Conservation (phyloP, 805 yeast genomes). For the Yarrowia bubula region DNA sequence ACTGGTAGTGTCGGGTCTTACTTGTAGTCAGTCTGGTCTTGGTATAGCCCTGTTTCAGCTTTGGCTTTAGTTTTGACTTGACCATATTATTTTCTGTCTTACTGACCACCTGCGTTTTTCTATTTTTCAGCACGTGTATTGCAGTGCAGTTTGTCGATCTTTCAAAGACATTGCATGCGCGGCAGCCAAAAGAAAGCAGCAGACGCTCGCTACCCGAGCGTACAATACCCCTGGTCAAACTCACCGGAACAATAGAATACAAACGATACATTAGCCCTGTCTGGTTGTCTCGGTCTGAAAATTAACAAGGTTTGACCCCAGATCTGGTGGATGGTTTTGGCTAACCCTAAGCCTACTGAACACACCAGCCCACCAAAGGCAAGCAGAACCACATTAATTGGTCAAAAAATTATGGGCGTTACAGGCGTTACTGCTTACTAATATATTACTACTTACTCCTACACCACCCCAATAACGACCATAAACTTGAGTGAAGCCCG, state of each 20-base stretch:
- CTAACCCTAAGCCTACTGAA: no score
- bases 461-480: slow-evolving; percentile 18
- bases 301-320: neutral
- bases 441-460: neutral
- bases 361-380: neutral
- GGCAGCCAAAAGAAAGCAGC: slow-evolving; percentile 4
- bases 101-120: neutral
- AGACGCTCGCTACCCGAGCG: no score
- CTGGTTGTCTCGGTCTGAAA: neutral
- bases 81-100: no score
- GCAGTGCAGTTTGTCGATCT: slow-evolving; percentile 8
- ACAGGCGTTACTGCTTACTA: no score
- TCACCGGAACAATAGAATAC: no score
- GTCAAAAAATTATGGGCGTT: no score
- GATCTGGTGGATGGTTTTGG: neutral
- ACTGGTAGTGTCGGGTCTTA: no score
- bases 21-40: no score
- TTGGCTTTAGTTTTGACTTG: neutral
- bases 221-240: neutral
- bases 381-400: no score
- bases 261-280: no score
- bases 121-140: neutral
- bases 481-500: slow-evolving; percentile 18
- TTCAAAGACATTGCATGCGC: slow-evolving; percentile 15
- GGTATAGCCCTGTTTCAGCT: no score